A percentile compares a stretch with the other conserved stretches of the same genome.
Evolutionary conservation across 768 basidiomycete species (phyloP).

Genomic region (Fomitopsis serialis): DNA sequence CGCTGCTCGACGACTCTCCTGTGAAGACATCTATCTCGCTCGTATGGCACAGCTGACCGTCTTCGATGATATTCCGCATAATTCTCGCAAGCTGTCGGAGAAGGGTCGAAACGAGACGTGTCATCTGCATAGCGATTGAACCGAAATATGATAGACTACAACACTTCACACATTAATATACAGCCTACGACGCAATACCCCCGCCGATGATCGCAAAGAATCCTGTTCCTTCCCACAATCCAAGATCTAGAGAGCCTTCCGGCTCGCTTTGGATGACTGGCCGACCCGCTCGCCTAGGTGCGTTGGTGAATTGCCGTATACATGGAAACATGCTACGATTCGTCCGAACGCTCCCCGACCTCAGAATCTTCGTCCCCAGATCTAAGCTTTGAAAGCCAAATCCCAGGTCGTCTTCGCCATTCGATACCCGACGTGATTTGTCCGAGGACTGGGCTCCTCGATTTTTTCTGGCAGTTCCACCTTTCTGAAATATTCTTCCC

Average conservation of each 20-base stretch:
- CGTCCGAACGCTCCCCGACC: background rate
- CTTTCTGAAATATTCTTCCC: background rate
- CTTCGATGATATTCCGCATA: background rate
- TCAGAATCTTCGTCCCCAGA: background rate
- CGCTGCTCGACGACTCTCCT: no score
- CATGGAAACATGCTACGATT: background rate
- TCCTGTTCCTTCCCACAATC: background rate
- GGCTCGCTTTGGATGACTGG: background rate
- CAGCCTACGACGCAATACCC: background rate
- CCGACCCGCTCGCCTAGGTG: background rate
- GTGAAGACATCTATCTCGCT: background rate
- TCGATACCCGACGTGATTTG: conserved; percentile 8
- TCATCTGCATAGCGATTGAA: background rate
- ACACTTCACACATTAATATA: background rate
- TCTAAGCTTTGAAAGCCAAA: background rate
- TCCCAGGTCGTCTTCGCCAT: conserved; percentile 5
- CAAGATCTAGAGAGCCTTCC: background rate
- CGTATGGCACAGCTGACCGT: background rate
- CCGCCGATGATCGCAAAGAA: background rate
- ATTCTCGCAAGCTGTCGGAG: background rate
- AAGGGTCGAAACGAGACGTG: background rate
- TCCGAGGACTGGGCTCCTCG: background rate
- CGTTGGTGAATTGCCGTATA: no score
- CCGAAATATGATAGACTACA: background rate
- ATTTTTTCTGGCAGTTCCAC: background rate